Percentiles rank a stretch among this genome's conserved stretches.
Conservation (phyloP, 352 stramenopile species). For the Phytopythium montanum region DNA sequence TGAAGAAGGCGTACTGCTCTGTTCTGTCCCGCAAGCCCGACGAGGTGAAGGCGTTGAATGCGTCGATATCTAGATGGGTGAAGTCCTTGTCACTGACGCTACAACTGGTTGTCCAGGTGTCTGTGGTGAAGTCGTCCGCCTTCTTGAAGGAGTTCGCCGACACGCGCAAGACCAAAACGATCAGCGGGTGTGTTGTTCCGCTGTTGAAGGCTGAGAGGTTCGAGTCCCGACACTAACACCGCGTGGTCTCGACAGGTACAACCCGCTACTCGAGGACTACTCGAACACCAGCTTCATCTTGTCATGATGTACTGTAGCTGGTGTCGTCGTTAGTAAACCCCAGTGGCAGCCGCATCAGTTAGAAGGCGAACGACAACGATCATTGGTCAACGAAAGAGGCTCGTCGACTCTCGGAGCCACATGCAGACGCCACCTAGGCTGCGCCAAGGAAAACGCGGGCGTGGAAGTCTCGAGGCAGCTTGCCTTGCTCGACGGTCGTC, state of each 20-base stretch:
- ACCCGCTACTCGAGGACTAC: conserved; percentile 88
- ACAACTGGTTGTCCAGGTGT: conserved; percentile 43
- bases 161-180: conserved; percentile 74
- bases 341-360: too few relatives aligned
- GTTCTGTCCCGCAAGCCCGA: conserved; percentile 47
- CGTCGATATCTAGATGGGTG: neutral
- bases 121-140: conserved; percentile 73
- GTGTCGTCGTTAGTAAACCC: too few relatives aligned
- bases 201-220: neutral
- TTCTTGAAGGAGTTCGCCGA: conserved; percentile 85
- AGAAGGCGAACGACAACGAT: neutral
- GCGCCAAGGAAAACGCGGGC: conserved; percentile 22
- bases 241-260: conserved; percentile 53
- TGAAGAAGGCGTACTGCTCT: conserved; percentile 82
- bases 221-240: neutral
- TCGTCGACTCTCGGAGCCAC: neutral
- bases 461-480: conserved; percentile 36
- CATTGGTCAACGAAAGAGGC: neutral
- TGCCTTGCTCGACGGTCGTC: conserved; percentile 35
- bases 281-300: conserved; percentile 89
- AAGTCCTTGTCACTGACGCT: neutral
- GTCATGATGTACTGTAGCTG: too few relatives aligned
- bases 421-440: neutral
- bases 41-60: conserved; percentile 27
- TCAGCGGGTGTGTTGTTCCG: conserved; percentile 49